These are phyloP conservation scores for Colletotrichum filicis DNA, from an alignment of 2,329 filamentous ascomycete species.

Conservation along the genomic window DNA sequence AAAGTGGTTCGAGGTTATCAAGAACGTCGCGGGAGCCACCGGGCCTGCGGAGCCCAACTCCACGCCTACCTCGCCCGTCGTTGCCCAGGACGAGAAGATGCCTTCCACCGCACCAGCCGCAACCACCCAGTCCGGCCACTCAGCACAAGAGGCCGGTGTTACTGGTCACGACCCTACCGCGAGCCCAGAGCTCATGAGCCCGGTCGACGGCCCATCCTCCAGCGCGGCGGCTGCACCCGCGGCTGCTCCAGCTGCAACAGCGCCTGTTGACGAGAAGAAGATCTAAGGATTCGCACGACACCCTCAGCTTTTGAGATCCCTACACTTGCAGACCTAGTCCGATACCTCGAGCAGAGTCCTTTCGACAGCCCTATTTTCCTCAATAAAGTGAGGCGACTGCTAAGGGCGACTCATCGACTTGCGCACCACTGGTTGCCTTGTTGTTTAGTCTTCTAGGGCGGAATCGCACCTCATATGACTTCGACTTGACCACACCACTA, in stretches of 20 bases:
- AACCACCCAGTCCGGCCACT: conserved; percentile 42
- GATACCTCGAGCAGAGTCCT: not conserved
- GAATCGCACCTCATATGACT: conserved; percentile 9
- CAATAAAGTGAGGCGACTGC: conserved; percentile 23
- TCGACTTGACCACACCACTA: not conserved
- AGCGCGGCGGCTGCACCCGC: conserved; percentile 10
- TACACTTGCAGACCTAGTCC: conserved; percentile 2
- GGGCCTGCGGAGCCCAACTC: conserved; percentile 47
- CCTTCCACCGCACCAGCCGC: conserved; percentile 36
- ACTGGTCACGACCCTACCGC: conserved; percentile 42
- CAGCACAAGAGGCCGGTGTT: conserved; percentile 60
- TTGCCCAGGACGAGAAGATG: conserved; percentile 43
- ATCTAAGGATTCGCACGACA: not conserved
- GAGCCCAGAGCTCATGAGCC: conserved; percentile 29
- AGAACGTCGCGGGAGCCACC: conserved; percentile 65
- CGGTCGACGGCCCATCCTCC: conserved; percentile 24
- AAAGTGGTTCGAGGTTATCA: conserved; percentile 85
- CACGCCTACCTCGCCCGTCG: conserved; percentile 43
- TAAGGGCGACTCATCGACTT: not conserved
- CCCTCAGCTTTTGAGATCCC: not conserved
- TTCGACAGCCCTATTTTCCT: conserved; percentile 5
- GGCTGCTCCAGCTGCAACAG: conserved; percentile 12
- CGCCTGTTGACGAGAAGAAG: conserved; percentile 28
- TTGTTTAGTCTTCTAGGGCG: conserved; percentile 7
- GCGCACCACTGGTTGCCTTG: conserved; percentile 20